These are phyloP conservation scores for Starmerella floris DNA, from an alignment of 805 yeast species.

Conservation along the genomic window DNA sequence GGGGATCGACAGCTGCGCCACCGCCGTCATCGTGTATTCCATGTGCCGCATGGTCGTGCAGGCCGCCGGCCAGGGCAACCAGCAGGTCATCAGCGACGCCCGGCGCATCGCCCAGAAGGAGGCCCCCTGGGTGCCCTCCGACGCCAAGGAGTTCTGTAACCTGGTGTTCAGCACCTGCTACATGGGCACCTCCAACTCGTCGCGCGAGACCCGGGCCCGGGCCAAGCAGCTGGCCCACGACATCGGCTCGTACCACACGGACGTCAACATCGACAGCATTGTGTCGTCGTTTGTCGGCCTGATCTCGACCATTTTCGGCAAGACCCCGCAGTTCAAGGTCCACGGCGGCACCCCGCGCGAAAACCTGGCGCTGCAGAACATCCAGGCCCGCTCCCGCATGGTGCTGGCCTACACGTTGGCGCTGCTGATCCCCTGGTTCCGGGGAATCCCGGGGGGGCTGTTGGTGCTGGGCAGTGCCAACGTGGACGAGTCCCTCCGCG, in stretches of 20 bases:
- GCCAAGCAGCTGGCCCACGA: constrained; percentile 61
- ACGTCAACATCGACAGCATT: constrained; percentile 78
- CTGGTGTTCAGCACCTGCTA: constrained; percentile 76
- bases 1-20: constrained; percentile 96
- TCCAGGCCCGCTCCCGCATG: constrained; percentile 94
- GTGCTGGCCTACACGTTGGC: constrained; percentile 88
- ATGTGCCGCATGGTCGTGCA: constrained; percentile 79
- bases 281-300: constrained; percentile 61
- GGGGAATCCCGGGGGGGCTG: constrained; percentile 65
- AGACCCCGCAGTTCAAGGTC: constrained; percentile 72
- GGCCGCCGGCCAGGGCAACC: constrained; percentile 46
- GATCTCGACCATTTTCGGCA: constrained; percentile 83
- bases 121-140: constrained; percentile 49
- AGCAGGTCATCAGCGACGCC: constrained; percentile 65
- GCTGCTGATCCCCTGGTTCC: constrained; percentile 86
- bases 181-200: constrained; percentile 94
- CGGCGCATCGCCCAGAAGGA: constrained; percentile 48
- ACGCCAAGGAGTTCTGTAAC: constrained; percentile 63
- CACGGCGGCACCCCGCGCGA: constrained; percentile 90
- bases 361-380: constrained; percentile 87
- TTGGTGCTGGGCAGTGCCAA: constrained; percentile 91
- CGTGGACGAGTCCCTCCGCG: constrained; percentile 92
- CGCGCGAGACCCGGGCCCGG: constrained; percentile 69
- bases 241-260: constrained; percentile 82
- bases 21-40: constrained; percentile 83